Base-by-base conservation (phyloP, 768 basidiomycete species). In the Hypholoma fasciculare region DNA sequence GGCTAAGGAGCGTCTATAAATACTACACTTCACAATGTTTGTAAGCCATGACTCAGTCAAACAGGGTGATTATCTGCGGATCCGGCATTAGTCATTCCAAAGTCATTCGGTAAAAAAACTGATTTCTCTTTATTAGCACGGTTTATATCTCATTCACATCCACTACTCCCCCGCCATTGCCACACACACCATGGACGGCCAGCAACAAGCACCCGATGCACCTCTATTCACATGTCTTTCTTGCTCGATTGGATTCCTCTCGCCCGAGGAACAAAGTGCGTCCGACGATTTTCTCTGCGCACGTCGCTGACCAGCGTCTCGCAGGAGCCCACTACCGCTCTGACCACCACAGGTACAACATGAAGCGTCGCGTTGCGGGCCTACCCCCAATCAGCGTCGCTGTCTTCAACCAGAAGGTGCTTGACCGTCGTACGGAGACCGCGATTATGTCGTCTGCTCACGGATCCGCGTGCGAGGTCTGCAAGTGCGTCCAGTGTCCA, bases 271-370 rank as follows among this genome's bases (percentile, higher is more conserved):
- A 40, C 96, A 98, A 73, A 82, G 91, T 91, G 63, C 49, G 87
- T 78, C 38, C n/a, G n/a, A 17, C 26, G 43, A 47, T 17, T 54
- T 53, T 49, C 37, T 34, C 30, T 53, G 36, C 14, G 19, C 8
- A 6, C 20, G 43, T 23, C 14, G 23, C 47, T 42, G 17, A 44
- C 26, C 27, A 56, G 46, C 52, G 26, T 39, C 39, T 42, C 38
- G 30, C 36, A 93, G 91, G 96, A 58, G 74, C 77, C 0, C 97
- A 99, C 70, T 98, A 96, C 72, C 85, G 87, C 61, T 92, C 93
- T 23, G 97, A 99, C 73, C 90, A 92, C 72, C 97, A 99, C 76
- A 81, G 95, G 53, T 99, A 99, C 76, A 99, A 99, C 69, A 94
- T 98, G 87, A 96, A 96, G 79, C 90, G 96, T 62, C 87, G 94